Evolutionary conservation across 2,329 filamentous ascomycete species (phyloP), one percentile per base, ranked within the genome.

Genomic region (Botryotinia calthae): DNA sequence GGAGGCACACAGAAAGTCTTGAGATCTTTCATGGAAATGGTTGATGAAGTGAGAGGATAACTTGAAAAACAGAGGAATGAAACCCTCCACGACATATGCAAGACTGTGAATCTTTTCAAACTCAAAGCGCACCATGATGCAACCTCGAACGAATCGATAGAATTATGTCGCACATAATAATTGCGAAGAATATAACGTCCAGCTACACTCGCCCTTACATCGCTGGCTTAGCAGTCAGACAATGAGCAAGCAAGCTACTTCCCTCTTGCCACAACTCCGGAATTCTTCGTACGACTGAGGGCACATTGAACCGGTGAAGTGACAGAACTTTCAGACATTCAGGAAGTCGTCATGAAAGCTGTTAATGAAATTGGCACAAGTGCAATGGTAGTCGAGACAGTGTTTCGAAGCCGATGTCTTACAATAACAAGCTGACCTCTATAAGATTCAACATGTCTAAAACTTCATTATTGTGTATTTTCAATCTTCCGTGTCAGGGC

Each of bases 371-470:
- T 42, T 25, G 34, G 46, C 40, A 66, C 61, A n/a, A 64, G 70
- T 63, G n/a, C 40, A 22, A 28, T 42, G 25, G 14, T 16, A 12
- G 31, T 44, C 44, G 31, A 71, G 70, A 67, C 51, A 67, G 18
- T 72, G 46, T 67, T 56, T 59, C 44, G 62, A 42, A 58, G 40
- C 37, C 28, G 16, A 14, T 46, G 70, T 72, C 70, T 67, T 37
- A 59, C 51, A 65, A 22, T 31, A 66, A 28, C n/a, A 48, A 10
- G 46, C 22, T 46, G 25, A n/a, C 16, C n/a, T 58, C 66, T 22
- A 34, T 71, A 46, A 59, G 70, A 10, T 37, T 48, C 34, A 46
- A n/a, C 28, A 37, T 61, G 48, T 67, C 34, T 67, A 42, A 12
- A 28, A 67, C 25, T 40, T 67, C 67, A 31, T 16, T 40, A 22